A percentile compares a stretch with the other conserved stretches of the same genome.
These are phyloP conservation scores for Serendipita indica DNA, from an alignment of 768 basidiomycete genomes.

Conservation along the genomic window DNA sequence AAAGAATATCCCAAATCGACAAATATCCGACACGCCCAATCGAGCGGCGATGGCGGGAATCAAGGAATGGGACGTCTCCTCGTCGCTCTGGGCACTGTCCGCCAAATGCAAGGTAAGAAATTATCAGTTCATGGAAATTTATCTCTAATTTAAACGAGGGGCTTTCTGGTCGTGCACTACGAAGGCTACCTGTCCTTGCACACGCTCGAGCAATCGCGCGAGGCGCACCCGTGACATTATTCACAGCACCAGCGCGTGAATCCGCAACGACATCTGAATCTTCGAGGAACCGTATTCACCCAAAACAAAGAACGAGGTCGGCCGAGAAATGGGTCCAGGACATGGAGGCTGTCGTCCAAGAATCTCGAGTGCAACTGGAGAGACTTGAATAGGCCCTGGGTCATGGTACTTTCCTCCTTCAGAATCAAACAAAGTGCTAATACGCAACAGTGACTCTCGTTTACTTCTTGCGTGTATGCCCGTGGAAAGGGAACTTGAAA, in stretches of 20 bases:
- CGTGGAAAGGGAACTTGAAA: too few species aligned
- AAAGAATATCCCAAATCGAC: slow-evolving; percentile 10
- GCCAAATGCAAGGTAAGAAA: slow-evolving; percentile 61
- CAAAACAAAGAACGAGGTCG: neutral
- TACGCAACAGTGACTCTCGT: too few species aligned
- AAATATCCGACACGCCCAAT: slow-evolving; percentile 12
- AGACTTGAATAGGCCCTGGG: neutral
- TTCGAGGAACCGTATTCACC: neutral
- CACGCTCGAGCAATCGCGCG: slow-evolving; percentile 60
- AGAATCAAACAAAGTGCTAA: too few species aligned
- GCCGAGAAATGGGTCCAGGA: slow-evolving; percentile 2
- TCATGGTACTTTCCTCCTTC: too few species aligned
- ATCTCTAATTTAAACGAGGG: slow-evolving; percentile 29
- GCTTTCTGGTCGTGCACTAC: slow-evolving; percentile 86
- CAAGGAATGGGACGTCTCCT: slow-evolving; percentile 2
- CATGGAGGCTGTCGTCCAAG: neutral
- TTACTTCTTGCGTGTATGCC: too few species aligned
- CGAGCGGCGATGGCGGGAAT: neutral
- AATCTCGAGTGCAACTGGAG: neutral
- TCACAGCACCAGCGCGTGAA: neutral
- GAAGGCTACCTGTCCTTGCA: slow-evolving; percentile 87
- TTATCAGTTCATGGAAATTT: neutral
- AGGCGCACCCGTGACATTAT: slow-evolving; percentile 8
- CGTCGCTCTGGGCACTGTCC: slow-evolving; percentile 46
- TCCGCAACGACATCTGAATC: neutral